Base-by-base conservation (phyloP, 371 early-diverging fungal genomes). In the Mucor sp. region DNA sequence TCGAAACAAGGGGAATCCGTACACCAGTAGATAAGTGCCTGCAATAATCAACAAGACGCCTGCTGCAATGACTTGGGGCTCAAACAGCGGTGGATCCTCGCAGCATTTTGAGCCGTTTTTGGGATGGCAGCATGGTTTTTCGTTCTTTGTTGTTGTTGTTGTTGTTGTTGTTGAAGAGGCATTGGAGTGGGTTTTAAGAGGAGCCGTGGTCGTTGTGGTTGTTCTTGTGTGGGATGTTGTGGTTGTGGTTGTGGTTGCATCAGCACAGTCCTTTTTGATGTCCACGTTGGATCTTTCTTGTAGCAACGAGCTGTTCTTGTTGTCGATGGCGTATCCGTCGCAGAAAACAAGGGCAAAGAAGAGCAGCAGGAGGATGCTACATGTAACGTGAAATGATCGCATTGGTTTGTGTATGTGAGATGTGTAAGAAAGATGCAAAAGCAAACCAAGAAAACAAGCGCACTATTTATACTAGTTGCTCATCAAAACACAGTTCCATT, bases 1-100 rank as follows among this genome's bases (percentile, higher is more conserved):
- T 27, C 64, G 71, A 68, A 78, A 81, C 25, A 69, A 65, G 2
- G 64, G 67, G 55, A 76, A 81, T 1, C 70, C 71, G 6, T 43
- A 37, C 4, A 57, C 44, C 39, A 74, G 39, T 2, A 76, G 41
- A 61, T 58, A 72, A 6, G 70, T 33, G 3, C 72, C 80, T 4
- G 74, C 12, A 2, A 59, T 0, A 11, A 77, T 61, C 4, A 74
- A 35, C 0, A 77, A 15, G 15, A 56, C 35, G 25, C 43, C 39
- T 17, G 55, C 50, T 6, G 61, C 37, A 27, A 66, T 39, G 7
- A 58, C 23, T 21, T 61, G 48, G 5, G 68, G 57, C 15, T 58
- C 58, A 19, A 28, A 63, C 23, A 32, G 4, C 6, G 47, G 47
- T 27, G 53, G 27, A 8, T 28, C 33, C n/a, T 23, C 58, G 7